Evolutionary conservation across 148 eudicot genomes (phyloP), one percentile per base, ranked within the genome.

Genomic region (Vaccinium vitisidaea): DNA sequence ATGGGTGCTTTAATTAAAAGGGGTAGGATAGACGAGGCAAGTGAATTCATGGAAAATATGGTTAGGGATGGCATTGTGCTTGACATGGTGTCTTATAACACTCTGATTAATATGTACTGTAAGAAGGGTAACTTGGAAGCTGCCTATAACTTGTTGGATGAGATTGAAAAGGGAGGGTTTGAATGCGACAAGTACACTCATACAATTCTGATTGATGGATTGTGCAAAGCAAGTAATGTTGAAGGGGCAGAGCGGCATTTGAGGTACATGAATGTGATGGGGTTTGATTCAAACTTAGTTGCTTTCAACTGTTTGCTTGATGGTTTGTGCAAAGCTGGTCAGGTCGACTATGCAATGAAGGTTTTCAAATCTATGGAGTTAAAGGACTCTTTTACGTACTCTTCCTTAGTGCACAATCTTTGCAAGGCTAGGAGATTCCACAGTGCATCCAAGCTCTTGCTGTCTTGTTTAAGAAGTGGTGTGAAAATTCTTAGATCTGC

Each of bases 371-470:
- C 91, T 25, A 90, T 92, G 98, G 90, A 90, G 75, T 23, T 81
- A 25, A 97, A 91, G 84, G 99, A 97, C 89, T 93, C 92, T 50
- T 92, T 92, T 92, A 95, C 99, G 30, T 95, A 93, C 84, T 88
- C 98, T 12, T 92, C 96, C 67, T 84, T 97, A 91, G 93, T 97
- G 82, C 97, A 93, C 84, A 94, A 92, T 87, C 94, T 97, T 84
- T 97, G 99, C 88, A 93, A 86, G 87, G 94, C 82, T 82, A 76
- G 95, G 85, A 90, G 90, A 83, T 95, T 77, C 84, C 90, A 85
- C 86, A 76, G 83, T 90, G 99, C 99, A 81, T 89, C 95, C 54
- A 91, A 91, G 86, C 83, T 97, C 39, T 87, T 97, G 89, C 84
- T 95, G 49, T 91, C 98, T 77, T 94, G 95, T 84, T 77, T 92